These are phyloP conservation scores for Alternaria rosae DNA, from an alignment of 2,329 filamentous ascomycete species.

Conservation along the genomic window DNA sequence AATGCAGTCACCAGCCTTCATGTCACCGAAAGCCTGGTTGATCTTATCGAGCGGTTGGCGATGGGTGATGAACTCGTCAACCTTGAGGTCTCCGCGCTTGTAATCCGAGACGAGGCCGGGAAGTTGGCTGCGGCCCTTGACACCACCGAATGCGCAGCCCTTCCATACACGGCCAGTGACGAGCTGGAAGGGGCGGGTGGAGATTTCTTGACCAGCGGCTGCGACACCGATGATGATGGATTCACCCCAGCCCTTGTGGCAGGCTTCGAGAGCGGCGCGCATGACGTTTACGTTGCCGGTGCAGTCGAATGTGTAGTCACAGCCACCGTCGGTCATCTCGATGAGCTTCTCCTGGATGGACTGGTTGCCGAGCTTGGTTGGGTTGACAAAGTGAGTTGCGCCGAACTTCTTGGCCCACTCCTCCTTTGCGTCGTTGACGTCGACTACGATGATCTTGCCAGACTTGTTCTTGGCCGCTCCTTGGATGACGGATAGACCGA, in stretches of 20 bases:
- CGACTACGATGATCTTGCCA: conserved; percentile 76
- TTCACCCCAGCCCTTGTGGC: conserved; percentile 99
- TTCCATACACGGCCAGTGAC: conserved; percentile 98
- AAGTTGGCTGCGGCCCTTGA: conserved; percentile 96
- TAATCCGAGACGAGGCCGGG: conserved; percentile 89
- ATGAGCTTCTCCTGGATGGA: conserved; percentile 90
- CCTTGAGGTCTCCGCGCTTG: conserved; percentile 87
- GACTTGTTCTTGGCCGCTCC: conserved; percentile 87
- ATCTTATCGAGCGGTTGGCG: conserved; percentile 82
- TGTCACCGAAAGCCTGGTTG: conserved; percentile 88
- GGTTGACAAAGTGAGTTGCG: conserved; percentile 96
- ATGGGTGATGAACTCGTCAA: conserved; percentile 99
- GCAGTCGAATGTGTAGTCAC: conserved; percentile 99
- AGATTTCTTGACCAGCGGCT: conserved; percentile 93
- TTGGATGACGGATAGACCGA: conserved; percentile 94
- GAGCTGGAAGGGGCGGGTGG: conserved; percentile 95
- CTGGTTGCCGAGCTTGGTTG: conserved; percentile 69
- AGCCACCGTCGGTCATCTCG: conserved; percentile 97
- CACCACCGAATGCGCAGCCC: conserved; percentile 95
- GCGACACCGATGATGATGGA: conserved; percentile 98
- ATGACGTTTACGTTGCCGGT: conserved; percentile 97
- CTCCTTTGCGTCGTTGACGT: conserved; percentile 90
- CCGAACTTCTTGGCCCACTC: conserved; percentile 94
- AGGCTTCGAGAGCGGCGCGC: conserved; percentile 93
- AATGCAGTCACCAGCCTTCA: conserved; percentile 98